These are phyloP conservation scores for Penicillium argentinense DNA, from an alignment of 495 filamentous ascomycete genomes.

Conservation along the genomic window DNA sequence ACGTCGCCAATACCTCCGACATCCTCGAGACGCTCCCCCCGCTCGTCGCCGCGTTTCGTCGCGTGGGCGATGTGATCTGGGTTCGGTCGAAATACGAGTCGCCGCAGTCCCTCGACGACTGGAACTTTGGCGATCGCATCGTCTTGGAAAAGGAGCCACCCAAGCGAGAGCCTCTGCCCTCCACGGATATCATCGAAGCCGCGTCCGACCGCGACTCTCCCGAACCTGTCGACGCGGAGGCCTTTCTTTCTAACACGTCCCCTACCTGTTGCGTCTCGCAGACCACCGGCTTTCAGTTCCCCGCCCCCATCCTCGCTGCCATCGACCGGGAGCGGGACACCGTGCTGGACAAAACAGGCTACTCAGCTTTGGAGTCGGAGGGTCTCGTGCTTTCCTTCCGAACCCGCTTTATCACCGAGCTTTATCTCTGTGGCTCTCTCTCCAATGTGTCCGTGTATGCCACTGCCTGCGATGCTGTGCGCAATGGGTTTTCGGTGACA, in stretches of 20 bases:
- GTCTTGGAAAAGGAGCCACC: slow-evolving; percentile 30
- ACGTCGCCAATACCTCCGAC: slow-evolving; percentile 60
- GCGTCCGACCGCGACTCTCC: slow-evolving; percentile 24
- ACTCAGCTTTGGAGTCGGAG: slow-evolving; percentile 82
- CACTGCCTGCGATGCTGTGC: slow-evolving; percentile 86
- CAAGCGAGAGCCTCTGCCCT: slow-evolving; percentile 5
- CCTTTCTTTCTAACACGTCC: slow-evolving; percentile 56
- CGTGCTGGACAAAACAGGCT: slow-evolving; percentile 74
- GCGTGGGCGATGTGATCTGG: slow-evolving; percentile 82
- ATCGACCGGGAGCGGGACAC: slow-evolving; percentile 61
- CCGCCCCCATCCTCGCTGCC: slow-evolving; percentile 54
- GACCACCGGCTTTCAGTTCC: slow-evolving; percentile 67
- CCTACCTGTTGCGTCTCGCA: slow-evolving; percentile 60
- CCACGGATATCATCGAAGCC: slow-evolving; percentile 21
- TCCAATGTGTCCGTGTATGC: slow-evolving; percentile 90
- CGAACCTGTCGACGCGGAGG: slow-evolving; percentile 53
- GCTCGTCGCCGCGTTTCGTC: slow-evolving; percentile 73
- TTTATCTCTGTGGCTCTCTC: slow-evolving; percentile 89
- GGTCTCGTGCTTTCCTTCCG: slow-evolving; percentile 69
- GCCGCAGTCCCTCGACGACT: slow-evolving; percentile 52
- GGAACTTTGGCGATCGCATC: slow-evolving; percentile 40
- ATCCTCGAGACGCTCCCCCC: slow-evolving; percentile 66
- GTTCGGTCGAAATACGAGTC: slow-evolving; percentile 73
- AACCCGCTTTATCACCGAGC: slow-evolving; percentile 76
- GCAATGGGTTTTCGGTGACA: slow-evolving; percentile 80